A percentile compares a stretch with the other conserved stretches of the same genome.
Evolutionary conservation across 2,329 filamentous ascomycete genomes (phyloP).

Genomic region (Sporothrix curviconia): DNA sequence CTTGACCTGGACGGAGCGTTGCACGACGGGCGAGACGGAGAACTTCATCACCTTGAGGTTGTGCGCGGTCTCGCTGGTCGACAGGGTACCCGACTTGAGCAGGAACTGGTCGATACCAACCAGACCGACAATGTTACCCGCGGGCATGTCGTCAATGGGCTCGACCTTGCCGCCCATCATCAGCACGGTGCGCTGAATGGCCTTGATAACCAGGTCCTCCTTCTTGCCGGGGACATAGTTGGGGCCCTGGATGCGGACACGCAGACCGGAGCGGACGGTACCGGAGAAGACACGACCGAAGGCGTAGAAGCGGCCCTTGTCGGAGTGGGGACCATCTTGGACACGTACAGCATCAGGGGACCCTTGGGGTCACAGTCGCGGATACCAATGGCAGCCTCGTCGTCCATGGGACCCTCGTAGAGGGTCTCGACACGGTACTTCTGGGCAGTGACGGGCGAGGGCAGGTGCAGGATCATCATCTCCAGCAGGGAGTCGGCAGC

Average conservation of each 20-base stretch:
- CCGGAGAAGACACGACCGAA: slow-evolving; percentile 99
- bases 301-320: slow-evolving; percentile 99
- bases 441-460: slow-evolving; percentile 92
- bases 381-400: slow-evolving; percentile 91
- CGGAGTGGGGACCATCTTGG: slow-evolving; percentile 99
- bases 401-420: slow-evolving; percentile 94
- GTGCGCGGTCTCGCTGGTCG: slow-evolving; percentile 94
- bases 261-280: slow-evolving; percentile 94
- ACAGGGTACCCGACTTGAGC: slow-evolving; percentile 99
- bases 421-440: slow-evolving; percentile 97
- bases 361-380: slow-evolving; percentile 97
- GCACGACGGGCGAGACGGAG: slow-evolving; percentile 98
- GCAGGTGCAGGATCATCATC: slow-evolving; percentile 99
- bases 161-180: slow-evolving; percentile 99
- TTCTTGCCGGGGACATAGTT: slow-evolving; percentile 98
- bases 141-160: slow-evolving; percentile 94
- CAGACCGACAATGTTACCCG: slow-evolving; percentile 99
- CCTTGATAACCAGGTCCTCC: slow-evolving; percentile 98
- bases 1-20: slow-evolving; percentile 98
- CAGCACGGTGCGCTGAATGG: slow-evolving; percentile 97
- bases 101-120: slow-evolving; percentile 99
- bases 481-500: slow-evolving; percentile 96
- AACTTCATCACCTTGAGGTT: slow-evolving; percentile 99
- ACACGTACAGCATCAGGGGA: slow-evolving; percentile 99
- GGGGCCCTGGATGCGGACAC: slow-evolving; percentile 99